Evolutionary conservation across 495 filamentous ascomycete species (phyloP).

Genomic region (Podospora conica): DNA sequence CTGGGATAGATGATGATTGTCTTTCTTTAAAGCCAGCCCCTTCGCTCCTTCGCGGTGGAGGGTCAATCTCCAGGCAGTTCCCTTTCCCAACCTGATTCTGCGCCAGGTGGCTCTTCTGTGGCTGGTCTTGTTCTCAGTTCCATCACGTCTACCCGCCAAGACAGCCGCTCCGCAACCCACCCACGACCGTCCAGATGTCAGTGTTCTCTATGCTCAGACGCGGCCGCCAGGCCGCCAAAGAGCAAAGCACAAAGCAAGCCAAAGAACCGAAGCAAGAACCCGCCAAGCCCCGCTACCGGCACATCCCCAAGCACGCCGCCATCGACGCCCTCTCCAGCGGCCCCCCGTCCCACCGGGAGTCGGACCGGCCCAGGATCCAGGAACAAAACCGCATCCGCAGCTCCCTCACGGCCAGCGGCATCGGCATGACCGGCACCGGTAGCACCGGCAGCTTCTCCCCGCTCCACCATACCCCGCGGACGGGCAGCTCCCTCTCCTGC

Average conservation of each 20-base stretch:
- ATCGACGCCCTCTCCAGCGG: slow-evolving; percentile 49
- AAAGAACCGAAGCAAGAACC: slow-evolving; percentile 37
- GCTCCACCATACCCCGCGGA: slow-evolving; percentile 32
- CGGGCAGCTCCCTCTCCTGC: slow-evolving; percentile 37
- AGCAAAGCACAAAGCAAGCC: slow-evolving; percentile 40
- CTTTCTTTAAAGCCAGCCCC: neutral
- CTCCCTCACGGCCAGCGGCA: slow-evolving; percentile 31
- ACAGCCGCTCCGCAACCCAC: neutral
- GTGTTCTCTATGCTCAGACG: slow-evolving; percentile 46
- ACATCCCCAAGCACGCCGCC: slow-evolving; percentile 53
- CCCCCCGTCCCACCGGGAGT: slow-evolving; percentile 43
- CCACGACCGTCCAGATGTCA: slow-evolving; percentile 37
- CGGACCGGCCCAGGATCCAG: slow-evolving; percentile 35
- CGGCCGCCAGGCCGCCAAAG: slow-evolving; percentile 45
- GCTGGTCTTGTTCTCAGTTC: neutral
- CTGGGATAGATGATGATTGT: neutral
- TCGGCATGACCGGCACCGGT: slow-evolving; percentile 25
- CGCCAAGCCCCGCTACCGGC: slow-evolving; percentile 43
- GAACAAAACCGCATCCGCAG: slow-evolving; percentile 40
- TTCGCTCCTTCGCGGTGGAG: neutral
- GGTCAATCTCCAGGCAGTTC: neutral
- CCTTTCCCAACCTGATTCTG: neutral
- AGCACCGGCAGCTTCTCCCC: slow-evolving; percentile 12
- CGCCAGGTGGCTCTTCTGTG: neutral
- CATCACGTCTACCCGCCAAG: neutral